These are phyloP conservation scores for Melanomma pulvis-pyrius DNA, from an alignment of 495 filamentous ascomycete species.

Conservation along the genomic window DNA sequence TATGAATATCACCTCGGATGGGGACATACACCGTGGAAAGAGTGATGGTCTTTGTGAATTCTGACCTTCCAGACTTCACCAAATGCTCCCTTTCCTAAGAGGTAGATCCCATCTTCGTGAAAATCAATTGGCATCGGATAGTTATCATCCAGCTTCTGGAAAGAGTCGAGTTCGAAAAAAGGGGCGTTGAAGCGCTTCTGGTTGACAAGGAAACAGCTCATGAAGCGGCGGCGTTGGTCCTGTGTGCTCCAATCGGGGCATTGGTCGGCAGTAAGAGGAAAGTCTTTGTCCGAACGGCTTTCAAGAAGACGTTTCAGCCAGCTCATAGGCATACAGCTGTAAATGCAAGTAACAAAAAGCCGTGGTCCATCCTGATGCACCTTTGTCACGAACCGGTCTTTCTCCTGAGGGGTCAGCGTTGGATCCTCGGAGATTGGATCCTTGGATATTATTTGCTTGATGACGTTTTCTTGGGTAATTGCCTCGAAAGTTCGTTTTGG, in stretches of 20 bases:
- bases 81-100: constrained; percentile 11
- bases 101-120: neutral
- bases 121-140: constrained; percentile 18
- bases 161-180: constrained; percentile 2
- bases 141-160: neutral
- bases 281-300: constrained; percentile 2
- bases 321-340: neutral
- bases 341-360: constrained; percentile 11
- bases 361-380: neutral
- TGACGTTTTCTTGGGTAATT: neutral
- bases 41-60: constrained; percentile 11
- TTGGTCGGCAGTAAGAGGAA: neutral
- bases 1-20: neutral
- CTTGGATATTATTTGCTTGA: neutral
- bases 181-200: constrained; percentile 12
- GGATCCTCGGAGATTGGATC: constrained; percentile 6
- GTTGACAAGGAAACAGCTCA: neutral
- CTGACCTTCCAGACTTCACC: constrained; percentile 10
- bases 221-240: neutral
- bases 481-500: constrained; percentile 1
- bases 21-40: neutral
- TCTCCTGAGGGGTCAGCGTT: neutral
- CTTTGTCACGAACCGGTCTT: neutral
- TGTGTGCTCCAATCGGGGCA: neutral
- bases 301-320: constrained; percentile 10